Percentiles rank a stretch among this genome's conserved stretches.
These are phyloP conservation scores for Paramyrothecium sp. DNA, from an alignment of 2,329 filamentous ascomycete genomes.

Conservation along the genomic window DNA sequence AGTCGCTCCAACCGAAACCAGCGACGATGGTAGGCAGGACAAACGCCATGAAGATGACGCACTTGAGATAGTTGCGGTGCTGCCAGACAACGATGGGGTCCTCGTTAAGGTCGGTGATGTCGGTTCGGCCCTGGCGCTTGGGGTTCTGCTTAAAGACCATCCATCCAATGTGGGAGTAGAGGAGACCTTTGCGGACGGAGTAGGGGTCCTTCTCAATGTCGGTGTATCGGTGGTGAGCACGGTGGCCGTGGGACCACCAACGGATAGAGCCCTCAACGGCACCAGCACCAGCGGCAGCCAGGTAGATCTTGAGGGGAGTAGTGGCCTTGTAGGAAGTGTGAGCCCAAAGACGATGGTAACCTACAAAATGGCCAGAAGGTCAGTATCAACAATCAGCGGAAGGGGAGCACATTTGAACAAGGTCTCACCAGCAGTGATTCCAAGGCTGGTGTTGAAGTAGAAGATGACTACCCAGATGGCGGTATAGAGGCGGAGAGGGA, in stretches of 20 bases:
- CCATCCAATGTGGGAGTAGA: too few species aligned
- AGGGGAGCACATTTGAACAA: neutral
- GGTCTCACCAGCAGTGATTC: conserved; percentile 68
- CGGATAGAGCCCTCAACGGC: conserved; percentile 83
- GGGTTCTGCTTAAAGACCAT: too few species aligned
- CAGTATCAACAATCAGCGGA: conserved; percentile 2
- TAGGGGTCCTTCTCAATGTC: conserved; percentile 94
- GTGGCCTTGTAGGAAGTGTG: conserved; percentile 80
- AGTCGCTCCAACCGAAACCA: conserved; percentile 79
- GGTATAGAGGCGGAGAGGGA: too few species aligned
- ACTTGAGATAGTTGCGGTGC: conserved; percentile 82
- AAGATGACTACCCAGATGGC: conserved; percentile 72
- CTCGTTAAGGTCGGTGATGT: too few species aligned
- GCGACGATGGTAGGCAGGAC: conserved; percentile 73
- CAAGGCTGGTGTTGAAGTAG: conserved; percentile 81
- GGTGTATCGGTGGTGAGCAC: conserved; percentile 87
- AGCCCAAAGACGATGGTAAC: conserved; percentile 73
- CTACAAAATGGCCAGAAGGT: conserved; percentile 8
- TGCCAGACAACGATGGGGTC: conserved; percentile 83
- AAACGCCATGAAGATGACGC: conserved; percentile 74
- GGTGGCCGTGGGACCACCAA: conserved; percentile 87
- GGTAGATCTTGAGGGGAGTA: conserved; percentile 76
- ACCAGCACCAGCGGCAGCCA: conserved; percentile 77
- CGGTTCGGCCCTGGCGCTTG: too few species aligned
- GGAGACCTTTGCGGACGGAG: conserved; percentile 85